phyloP scores from a whole-genome alignment of 148 eudicot species.

The Silene latifolia region DNA sequence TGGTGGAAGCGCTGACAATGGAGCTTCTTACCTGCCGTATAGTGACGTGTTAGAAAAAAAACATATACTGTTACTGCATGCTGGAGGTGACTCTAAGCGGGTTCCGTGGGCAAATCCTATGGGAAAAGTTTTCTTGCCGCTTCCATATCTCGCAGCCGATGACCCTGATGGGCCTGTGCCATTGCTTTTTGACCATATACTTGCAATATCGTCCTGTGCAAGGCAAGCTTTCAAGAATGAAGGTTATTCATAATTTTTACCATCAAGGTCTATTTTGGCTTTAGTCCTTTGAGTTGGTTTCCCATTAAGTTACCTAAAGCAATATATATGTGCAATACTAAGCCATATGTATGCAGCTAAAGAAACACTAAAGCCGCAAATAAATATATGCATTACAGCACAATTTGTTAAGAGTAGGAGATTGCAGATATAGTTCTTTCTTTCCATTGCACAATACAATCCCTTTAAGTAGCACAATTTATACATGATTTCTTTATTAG shows the following conservation, averaged over 20 bases:
- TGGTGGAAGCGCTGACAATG: constrained; percentile 35
- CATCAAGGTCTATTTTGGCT: constrained; percentile 9
- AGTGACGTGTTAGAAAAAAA: constrained; percentile 54
- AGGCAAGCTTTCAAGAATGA: constrained; percentile 87
- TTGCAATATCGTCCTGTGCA: constrained; percentile 93
- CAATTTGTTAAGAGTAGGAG: neutral
- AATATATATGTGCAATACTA: neutral
- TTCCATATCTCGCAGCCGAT: constrained; percentile 92
- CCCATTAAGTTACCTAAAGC: neutral
- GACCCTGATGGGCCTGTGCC: constrained; percentile 98
- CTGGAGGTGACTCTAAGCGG: constrained; percentile 99
- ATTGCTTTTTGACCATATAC: constrained; percentile 95
- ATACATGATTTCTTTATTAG: neutral
- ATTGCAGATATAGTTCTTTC: neutral
- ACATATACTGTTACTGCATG: constrained; percentile 89
- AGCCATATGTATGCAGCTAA: neutral
- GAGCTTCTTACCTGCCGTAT: constrained; percentile 27
- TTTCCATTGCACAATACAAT: neutral
- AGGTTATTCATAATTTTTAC: constrained; percentile 52
- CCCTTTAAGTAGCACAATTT: neutral
- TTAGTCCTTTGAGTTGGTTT: neutral
- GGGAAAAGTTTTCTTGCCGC: constrained; percentile 98
- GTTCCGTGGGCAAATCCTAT: constrained; percentile 99
- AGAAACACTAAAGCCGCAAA: neutral
- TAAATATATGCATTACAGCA: no score